Percentiles rank a stretch among this genome's conserved stretches.
phyloP scores from a whole-genome alignment of 2,329 filamentous ascomycete genomes.

The Fusarium sp. region DNA sequence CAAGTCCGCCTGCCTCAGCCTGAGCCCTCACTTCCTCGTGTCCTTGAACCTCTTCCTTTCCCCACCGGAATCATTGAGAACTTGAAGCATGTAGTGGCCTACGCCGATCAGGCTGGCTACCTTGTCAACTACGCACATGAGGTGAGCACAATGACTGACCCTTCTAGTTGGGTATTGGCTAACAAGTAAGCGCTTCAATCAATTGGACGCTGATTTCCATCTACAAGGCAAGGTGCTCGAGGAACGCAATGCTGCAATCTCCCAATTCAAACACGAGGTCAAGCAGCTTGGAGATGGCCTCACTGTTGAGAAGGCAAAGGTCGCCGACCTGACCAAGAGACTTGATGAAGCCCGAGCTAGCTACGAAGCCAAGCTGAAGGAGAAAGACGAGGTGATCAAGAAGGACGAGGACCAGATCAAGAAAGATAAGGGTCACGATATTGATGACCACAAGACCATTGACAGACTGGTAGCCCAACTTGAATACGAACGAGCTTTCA shows the following conservation, averaged over 20 bases:
- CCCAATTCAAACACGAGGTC: background rate
- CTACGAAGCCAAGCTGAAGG: background rate
- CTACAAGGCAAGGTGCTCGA: background rate
- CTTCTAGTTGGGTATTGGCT: background rate
- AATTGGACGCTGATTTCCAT: background rate
- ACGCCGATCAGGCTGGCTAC: conserved; percentile 25
- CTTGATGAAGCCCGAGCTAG: background rate
- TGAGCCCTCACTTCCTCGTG: background rate
- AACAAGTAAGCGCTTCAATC: background rate
- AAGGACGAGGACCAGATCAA: background rate
- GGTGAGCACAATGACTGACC: rapidly evolving
- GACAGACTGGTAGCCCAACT: background rate
- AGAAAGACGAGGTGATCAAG: background rate
- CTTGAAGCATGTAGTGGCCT: conserved; percentile 11
- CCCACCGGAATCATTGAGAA: conserved; percentile 25
- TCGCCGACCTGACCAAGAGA: background rate
- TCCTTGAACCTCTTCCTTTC: conserved; percentile 25
- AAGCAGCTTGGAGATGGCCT: background rate
- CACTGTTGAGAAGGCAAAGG: background rate
- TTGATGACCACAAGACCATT: background rate
- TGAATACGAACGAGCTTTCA: background rate
- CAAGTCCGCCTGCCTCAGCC: conserved; percentile 24
- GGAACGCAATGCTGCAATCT: background rate
- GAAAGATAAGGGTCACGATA: background rate
- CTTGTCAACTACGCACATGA: conserved; percentile 1